Evolutionary conservation across 345 rosid species (phyloP), one percentile per base, ranked within the genome.

Genomic region (Clausena lansium): DNA sequence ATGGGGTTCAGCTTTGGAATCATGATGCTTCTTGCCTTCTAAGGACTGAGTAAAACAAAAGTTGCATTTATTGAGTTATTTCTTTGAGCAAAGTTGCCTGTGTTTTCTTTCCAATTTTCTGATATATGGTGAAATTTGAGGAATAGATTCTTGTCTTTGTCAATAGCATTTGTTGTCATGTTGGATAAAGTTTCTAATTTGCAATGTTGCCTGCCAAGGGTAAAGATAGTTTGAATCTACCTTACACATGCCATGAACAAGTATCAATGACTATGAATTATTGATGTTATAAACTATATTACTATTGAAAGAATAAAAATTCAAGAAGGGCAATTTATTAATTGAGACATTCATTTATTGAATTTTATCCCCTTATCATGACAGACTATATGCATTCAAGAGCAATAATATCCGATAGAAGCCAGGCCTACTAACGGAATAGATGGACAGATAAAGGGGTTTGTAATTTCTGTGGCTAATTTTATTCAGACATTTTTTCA

Each of bases 21-120:
- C 58, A 36, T 75, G 74, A 67, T 81, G 76, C 62, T 76, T 64
- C 24, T 76, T 13, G 74, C 58, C 57, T 13, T 75, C 6, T 84
- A 71, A 73, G 77, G 8, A 65, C 60, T 7, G 38, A 14, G 10
- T 3, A 11, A 20, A 58, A 54, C 38, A 7, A 10, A 20, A 30
- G 35, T 59, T 50, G 32, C 41, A 71, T 54, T 36, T 27, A 14
- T 78, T 27, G 67, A 71, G 66, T 63, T 72, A 33, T 72, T 63
- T 63, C 32, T 30, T 61, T 54, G 52, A 78, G 73, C 41, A 54
- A 55, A 55, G 9, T 63, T 65, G 30, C 33, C 6, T 32, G 9
- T 57, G 9, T 36, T 73, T 63, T 33, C 32, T 28, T 30, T 55
- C 54, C 19, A 2, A 36, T 35, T 58, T 19, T 68, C 58, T 58